Conservation (phyloP, 768 basidiomycete species). For the Mycena floridula region DNA sequence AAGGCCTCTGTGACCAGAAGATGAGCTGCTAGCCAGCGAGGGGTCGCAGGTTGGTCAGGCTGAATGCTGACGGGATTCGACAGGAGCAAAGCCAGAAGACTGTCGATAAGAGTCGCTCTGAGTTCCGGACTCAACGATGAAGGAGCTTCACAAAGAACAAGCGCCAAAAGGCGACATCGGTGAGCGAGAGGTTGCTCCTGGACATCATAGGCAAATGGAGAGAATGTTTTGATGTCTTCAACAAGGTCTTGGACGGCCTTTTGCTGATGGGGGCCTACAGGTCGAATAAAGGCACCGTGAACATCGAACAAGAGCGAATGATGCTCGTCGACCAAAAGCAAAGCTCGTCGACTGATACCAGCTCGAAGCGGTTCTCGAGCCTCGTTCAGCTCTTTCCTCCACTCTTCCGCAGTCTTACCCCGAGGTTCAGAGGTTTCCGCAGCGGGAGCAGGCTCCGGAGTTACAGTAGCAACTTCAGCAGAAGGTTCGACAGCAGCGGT, state of each 20-base stretch:
- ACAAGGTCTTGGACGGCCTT: slow-evolving; percentile 68
- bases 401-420: slow-evolving; percentile 54
- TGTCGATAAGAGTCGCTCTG: slow-evolving; percentile 56
- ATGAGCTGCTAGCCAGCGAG: slow-evolving; percentile 85
- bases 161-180: slow-evolving; percentile 78
- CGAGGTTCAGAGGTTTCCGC: slow-evolving; percentile 5
- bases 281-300: slow-evolving; percentile 71
- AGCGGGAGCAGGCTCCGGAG: slow-evolving; percentile 5
- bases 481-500: slow-evolving; percentile 20
- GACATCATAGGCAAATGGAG: slow-evolving; percentile 56
- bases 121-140: slow-evolving; percentile 50
- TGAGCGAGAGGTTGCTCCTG: slow-evolving; percentile 76
- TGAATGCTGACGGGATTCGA: slow-evolving; percentile 47
- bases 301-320: slow-evolving; percentile 87
- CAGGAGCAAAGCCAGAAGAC: slow-evolving; percentile 58
- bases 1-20: slow-evolving; percentile 83
- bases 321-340: slow-evolving; percentile 81
- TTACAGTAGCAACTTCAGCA: slow-evolving; percentile 10
- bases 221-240: slow-evolving; percentile 69
- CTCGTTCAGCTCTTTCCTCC: slow-evolving; percentile 58
- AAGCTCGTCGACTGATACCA: slow-evolving; percentile 59
- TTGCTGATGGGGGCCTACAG: slow-evolving; percentile 49
- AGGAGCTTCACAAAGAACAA: slow-evolving; percentile 73
- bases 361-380: slow-evolving; percentile 61
- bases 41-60: slow-evolving; percentile 48